Conservation (phyloP, 2,329 filamentous ascomycete genomes). For the Lecanoromycetidae sp. region DNA sequence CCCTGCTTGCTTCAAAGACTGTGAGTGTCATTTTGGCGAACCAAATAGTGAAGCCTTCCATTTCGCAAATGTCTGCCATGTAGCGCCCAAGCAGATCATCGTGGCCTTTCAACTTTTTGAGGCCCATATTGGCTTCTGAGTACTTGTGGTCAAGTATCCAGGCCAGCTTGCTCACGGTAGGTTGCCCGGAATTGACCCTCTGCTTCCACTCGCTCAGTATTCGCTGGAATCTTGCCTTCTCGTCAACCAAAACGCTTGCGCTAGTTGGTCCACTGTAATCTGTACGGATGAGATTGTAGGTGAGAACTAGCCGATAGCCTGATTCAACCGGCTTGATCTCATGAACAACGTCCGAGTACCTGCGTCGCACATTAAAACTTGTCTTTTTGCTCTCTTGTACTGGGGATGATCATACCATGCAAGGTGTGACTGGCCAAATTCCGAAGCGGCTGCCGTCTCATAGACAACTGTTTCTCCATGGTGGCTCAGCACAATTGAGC, state of each 20-base stretch:
- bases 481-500: slow-evolving; percentile 34
- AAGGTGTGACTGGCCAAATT: slow-evolving; percentile 24
- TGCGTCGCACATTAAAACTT: too few relatives aligned
- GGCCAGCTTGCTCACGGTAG: slow-evolving; percentile 12
- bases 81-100: slow-evolving; percentile 11
- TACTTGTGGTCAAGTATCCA: slow-evolving; percentile 23
- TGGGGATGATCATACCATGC: slow-evolving; percentile 22
- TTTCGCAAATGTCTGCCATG: neutral
- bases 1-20: too few relatives aligned
- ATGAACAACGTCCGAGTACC: slow-evolving; percentile 44
- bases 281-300: slow-evolving; percentile 39
- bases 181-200: neutral
- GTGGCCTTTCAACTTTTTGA: slow-evolving; percentile 20
- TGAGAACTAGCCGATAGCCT: slow-evolving; percentile 41
- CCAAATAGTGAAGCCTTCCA: neutral
- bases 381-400: neutral
- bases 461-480: slow-evolving; percentile 25
- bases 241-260: neutral
- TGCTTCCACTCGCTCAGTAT: neutral
- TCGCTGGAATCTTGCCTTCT: neutral
- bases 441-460: slow-evolving; percentile 24
- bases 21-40: neutral
- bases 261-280: neutral
- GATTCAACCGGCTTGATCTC: slow-evolving; percentile 37
- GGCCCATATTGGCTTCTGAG: slow-evolving; percentile 18